Percentiles rank a stretch among this genome's conserved stretches.
phyloP scores from a whole-genome alignment of 495 filamentous ascomycete genomes.

The Aspergillus ostianus region DNA sequence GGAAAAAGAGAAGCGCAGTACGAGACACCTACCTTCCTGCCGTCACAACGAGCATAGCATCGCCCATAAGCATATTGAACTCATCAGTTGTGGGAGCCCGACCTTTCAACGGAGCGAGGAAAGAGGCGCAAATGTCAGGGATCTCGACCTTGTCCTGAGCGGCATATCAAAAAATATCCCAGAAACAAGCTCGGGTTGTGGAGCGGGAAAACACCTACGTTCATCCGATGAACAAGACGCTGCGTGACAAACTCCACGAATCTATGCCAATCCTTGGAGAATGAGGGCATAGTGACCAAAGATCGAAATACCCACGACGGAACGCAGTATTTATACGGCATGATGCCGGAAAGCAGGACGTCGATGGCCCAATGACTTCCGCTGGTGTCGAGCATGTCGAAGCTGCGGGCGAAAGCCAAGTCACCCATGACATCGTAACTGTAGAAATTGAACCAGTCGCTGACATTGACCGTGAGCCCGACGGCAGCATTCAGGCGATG shows the following conservation, averaged over 20 bases:
- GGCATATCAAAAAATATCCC: no score
- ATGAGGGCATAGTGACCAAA: not conserved
- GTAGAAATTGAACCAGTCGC: slow-evolving; percentile 32
- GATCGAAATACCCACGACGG: slow-evolving; percentile 19
- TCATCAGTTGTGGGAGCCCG: slow-evolving; percentile 16
- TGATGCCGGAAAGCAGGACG: slow-evolving; percentile 16
- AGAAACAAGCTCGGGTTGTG: no score
- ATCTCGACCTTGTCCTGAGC: slow-evolving; percentile 2
- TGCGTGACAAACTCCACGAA: no score
- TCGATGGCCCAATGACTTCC: slow-evolving; percentile 27
- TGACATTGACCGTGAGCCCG: slow-evolving; percentile 17
- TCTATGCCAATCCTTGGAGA: slow-evolving; percentile 3
- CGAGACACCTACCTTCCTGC: slow-evolving; percentile 26
- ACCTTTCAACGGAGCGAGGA: slow-evolving; percentile 21
- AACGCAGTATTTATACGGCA: slow-evolving; percentile 10
- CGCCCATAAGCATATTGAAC: slow-evolving; percentile 23
- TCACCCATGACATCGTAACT: slow-evolving; percentile 44
- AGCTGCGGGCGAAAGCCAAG: slow-evolving; percentile 34
- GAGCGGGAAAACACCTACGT: no score
- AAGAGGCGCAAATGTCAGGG: slow-evolving; percentile 24
- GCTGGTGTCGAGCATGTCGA: slow-evolving; percentile 30
- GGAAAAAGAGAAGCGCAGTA: no score
- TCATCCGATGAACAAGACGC: no score
- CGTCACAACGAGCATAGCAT: slow-evolving; percentile 29
- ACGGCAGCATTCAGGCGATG: no score